Conservation (phyloP, 2,329 filamentous ascomycete species). For the Rutstroemia sp. region DNA sequence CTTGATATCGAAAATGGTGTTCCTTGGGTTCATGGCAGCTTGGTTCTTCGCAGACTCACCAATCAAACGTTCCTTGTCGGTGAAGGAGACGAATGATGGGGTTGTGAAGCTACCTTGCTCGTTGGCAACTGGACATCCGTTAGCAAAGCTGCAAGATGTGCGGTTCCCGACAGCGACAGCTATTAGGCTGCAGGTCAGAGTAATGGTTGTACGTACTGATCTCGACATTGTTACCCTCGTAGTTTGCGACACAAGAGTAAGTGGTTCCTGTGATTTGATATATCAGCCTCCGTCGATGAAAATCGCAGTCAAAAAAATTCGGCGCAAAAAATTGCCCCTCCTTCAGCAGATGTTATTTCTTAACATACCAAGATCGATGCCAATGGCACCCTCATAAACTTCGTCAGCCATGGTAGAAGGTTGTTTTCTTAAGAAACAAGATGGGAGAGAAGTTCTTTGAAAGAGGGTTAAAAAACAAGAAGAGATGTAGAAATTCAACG, state of each 20-base stretch:
- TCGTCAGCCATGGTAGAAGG: conserved; percentile 79
- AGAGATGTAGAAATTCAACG: conserved; percentile 2
- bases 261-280: conserved; percentile 67
- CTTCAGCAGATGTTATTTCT: not conserved
- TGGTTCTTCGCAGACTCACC: conserved; percentile 99
- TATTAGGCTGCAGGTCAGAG: not conserved
- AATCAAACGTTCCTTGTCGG: conserved; percentile 95
- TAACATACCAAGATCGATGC: conserved; percentile 92
- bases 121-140: conserved; percentile 61
- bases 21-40: conserved; percentile 97
- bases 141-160: not conserved
- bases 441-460: conserved; percentile 11
- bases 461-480: conserved; percentile 6
- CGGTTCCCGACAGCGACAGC: not conserved
- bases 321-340: conserved; percentile 6
- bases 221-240: conserved; percentile 98
- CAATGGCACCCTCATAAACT: conserved; percentile 99
- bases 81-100: conserved; percentile 98
- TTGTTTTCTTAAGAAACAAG: conserved; percentile 14
- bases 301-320: not conserved
- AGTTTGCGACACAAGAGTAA: conserved; percentile 99
- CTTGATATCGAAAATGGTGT: conserved; percentile 99
- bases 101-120: conserved; percentile 99
- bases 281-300: conserved; percentile 4
- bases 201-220: conserved; percentile 43